These are phyloP conservation scores for Ganoderma lucidum DNA, from an alignment of 1,284 basidiomycete genomes.

Conservation along the genomic window DNA sequence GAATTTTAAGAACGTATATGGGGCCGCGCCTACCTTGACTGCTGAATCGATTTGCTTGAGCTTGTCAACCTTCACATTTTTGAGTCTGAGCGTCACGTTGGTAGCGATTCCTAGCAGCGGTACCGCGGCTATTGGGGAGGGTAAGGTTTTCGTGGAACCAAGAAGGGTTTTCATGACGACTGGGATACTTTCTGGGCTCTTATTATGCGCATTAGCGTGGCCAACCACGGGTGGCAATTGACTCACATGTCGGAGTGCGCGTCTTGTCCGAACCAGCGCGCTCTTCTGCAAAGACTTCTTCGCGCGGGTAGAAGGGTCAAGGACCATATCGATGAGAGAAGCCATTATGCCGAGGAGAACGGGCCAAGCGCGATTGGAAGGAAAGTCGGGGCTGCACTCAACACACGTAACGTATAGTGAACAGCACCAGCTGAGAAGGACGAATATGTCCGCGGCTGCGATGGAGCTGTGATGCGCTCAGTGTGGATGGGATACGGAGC, in stretches of 20 bases:
- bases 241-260: constrained; percentile 68
- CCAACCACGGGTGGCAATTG: neutral
- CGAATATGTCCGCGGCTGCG: constrained; percentile 71
- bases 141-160: constrained; percentile 54
- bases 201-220: constrained; percentile 12
- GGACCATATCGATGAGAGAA: constrained; percentile 64
- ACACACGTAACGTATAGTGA: constrained; percentile 65
- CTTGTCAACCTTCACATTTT: constrained; percentile 55
- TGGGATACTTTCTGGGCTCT: constrained; percentile 48
- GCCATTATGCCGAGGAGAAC: constrained; percentile 63
- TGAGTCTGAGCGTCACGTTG: constrained; percentile 69
- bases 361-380: constrained; percentile 55
- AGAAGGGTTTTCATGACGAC: constrained; percentile 59
- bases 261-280: constrained; percentile 64
- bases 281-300: constrained; percentile 71
- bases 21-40: constrained; percentile 49
- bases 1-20: neutral
- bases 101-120: constrained; percentile 67
- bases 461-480: constrained; percentile 54
- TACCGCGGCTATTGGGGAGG: constrained; percentile 55
- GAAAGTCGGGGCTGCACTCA: constrained; percentile 52
- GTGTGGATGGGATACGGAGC: constrained; percentile 11
- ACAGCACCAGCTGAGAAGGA: constrained; percentile 80
- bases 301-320: constrained; percentile 55
- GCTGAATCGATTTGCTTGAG: constrained; percentile 49